Percentiles rank a stretch among this genome's conserved stretches.
Conservation (phyloP, 1,284 basidiomycete species). For the Fomitopsis pinicola region DNA sequence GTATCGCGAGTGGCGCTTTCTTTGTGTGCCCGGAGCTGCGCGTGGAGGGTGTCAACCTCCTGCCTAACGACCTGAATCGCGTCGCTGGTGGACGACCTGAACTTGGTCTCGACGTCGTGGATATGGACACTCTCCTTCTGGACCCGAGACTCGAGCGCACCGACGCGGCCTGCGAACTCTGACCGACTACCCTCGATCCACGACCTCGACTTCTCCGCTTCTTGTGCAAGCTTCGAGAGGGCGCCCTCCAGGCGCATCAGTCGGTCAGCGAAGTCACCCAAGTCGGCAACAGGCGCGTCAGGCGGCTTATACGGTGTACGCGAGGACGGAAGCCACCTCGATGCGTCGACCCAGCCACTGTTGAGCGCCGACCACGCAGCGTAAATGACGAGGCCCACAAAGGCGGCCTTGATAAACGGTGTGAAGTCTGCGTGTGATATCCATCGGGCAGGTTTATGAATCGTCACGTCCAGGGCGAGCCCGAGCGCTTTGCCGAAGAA, state of each 20-base stretch:
- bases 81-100: conserved; percentile 40
- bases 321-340: conserved; percentile 20
- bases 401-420: conserved; percentile 35
- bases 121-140: conserved; percentile 49
- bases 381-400: conserved; percentile 38
- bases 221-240: conserved; percentile 51
- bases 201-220: conserved; percentile 44
- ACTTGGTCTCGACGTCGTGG: conserved; percentile 50
- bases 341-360: conserved; percentile 35
- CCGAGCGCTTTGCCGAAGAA: conserved; percentile 41
- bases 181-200: conserved; percentile 47
- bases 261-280: conserved; percentile 68
- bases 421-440: conserved; percentile 27
- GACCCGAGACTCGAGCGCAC: conserved; percentile 52
- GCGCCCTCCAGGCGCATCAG: conserved; percentile 62
- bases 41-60: conserved; percentile 52
- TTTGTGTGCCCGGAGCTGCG: conserved; percentile 38
- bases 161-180: conserved; percentile 49
- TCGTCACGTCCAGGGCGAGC: conserved; percentile 37
- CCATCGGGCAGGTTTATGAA: conserved; percentile 43
- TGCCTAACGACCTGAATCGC: conserved; percentile 46
- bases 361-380: conserved; percentile 37
- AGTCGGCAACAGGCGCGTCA: conserved; percentile 55
- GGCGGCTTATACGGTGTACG: conserved; percentile 42
- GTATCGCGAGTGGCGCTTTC: conserved; percentile 22